A percentile compares a stretch with the other conserved stretches of the same genome.
These are phyloP conservation scores for Zasmidium citrigriseum DNA, from an alignment of 2,329 filamentous ascomycete species.

Conservation along the genomic window DNA sequence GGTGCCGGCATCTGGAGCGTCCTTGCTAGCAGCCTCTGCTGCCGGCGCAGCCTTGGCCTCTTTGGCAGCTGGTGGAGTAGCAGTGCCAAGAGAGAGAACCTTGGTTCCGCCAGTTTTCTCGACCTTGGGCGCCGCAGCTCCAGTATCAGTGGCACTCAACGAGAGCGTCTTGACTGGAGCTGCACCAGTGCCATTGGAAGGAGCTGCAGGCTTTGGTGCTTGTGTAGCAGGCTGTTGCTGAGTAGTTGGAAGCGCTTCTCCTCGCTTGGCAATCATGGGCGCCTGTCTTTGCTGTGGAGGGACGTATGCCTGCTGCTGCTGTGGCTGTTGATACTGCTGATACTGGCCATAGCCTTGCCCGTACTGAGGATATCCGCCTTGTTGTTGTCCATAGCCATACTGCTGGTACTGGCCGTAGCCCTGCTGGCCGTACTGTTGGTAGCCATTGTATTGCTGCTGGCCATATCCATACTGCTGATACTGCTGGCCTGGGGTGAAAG, in stretches of 20 bases:
- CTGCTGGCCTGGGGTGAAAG: slow-evolving; percentile 32
- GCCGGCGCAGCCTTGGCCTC: slow-evolving; percentile 43
- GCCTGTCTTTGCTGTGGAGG: slow-evolving; percentile 54
- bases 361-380: slow-evolving; percentile 43
- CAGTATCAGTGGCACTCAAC: slow-evolving; percentile 50
- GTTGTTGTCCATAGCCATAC: slow-evolving; percentile 46
- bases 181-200: slow-evolving; percentile 54
- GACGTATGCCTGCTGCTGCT: slow-evolving; percentile 52
- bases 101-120: slow-evolving; percentile 59
- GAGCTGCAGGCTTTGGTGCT: slow-evolving; percentile 45
- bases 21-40: slow-evolving; percentile 36
- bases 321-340: slow-evolving; percentile 47
- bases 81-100: slow-evolving; percentile 67
- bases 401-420: slow-evolving; percentile 39
- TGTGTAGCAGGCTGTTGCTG: slow-evolving; percentile 48
- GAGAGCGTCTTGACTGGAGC: slow-evolving; percentile 61
- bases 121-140: slow-evolving; percentile 56
- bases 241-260: slow-evolving; percentile 52
- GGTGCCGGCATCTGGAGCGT: slow-evolving; percentile 67
- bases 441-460: slow-evolving; percentile 37
- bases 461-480: slow-evolving; percentile 39
- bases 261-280: slow-evolving; percentile 66
- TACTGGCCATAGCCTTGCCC: slow-evolving; percentile 43
- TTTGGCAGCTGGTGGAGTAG: slow-evolving; percentile 49
- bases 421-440: slow-evolving; percentile 35